Evolutionary conservation across 1,284 basidiomycete genomes (phyloP), one percentile per base, ranked within the genome.

Genomic region (Apiotrichum gamsii): DNA sequence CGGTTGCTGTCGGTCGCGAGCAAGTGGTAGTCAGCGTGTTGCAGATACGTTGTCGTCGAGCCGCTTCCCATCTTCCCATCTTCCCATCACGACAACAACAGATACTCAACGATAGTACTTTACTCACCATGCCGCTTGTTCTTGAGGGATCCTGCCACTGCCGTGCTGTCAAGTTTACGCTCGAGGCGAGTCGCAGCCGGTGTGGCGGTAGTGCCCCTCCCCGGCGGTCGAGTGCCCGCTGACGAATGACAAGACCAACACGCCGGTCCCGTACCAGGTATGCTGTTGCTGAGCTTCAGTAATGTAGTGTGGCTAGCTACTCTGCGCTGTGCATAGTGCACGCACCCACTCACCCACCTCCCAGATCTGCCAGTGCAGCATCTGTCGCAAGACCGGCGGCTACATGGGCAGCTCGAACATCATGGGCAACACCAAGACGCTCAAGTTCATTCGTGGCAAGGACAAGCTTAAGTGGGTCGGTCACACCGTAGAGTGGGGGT

Each of bases 81-180:
- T n/a, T n/a, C n/a, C n/a, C n/a, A n/a, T n/a, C n/a, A n/a, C n/a
- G n/a, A n/a, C n/a, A n/a, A n/a, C n/a, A n/a, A n/a, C n/a, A n/a
- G n/a, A n/a, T n/a, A n/a, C n/a, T n/a, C n/a, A n/a, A n/a, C n/a
- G n/a, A n/a, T n/a, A n/a, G n/a, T n/a, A n/a, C n/a, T n/a, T n/a
- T n/a, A n/a, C n/a, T 6, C 43, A 57, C 14, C 39, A 66, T 70
- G 68, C 68, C 68, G 21, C 47, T 66, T 24, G 43, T 58, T 2
- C 66, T 70, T 32, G 58, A 64, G 58, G 68, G 66, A 65, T 64
- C 69, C 13, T 73, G 71, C 52, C 71, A 73, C 51, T 73, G 71
- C 55, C 61, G 62, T 34, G 51, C 57, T 23, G 59, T 73, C 51
- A 64, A 68, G 46, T 73, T 64, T 41, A 64, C 62, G 15, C 51